Evolutionary conservation across 441 rosid species (phyloP).

Genomic region (Pelargonium cotyledonis): DNA sequence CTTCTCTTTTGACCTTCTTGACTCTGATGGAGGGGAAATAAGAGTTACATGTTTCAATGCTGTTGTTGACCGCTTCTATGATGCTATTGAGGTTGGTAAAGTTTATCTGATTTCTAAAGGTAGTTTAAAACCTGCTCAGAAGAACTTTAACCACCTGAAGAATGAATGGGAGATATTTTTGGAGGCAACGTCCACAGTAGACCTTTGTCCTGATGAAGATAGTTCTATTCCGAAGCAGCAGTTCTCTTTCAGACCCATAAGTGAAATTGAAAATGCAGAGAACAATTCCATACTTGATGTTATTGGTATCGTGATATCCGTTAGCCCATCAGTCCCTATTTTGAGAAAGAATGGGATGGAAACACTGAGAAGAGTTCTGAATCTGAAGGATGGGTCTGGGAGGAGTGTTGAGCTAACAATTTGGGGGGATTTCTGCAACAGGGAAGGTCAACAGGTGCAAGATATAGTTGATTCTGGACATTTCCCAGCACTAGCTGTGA

Average conservation of each 20-base stretch:
- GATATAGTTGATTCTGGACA: constrained; percentile 54
- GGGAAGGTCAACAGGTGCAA: constrained; percentile 69
- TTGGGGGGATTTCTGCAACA: constrained; percentile 82
- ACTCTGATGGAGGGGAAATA: constrained; percentile 81
- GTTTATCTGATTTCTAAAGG: constrained; percentile 83
- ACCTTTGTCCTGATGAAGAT: constrained; percentile 68
- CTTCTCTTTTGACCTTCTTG: constrained; percentile 78
- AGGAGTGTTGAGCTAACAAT: constrained; percentile 64
- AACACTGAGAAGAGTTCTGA: constrained; percentile 70
- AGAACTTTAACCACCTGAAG: constrained; percentile 74
- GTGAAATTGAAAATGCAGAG: constrained; percentile 63
- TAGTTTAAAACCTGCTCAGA: constrained; percentile 71
- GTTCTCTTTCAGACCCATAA: constrained; percentile 60
- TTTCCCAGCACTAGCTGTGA: constrained; percentile 67
- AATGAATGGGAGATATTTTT: constrained; percentile 75
- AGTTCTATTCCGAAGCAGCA: constrained; percentile 69
- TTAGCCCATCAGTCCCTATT: constrained; percentile 62
- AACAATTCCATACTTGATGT: constrained; percentile 62
- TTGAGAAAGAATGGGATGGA: constrained; percentile 86
- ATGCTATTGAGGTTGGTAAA: constrained; percentile 59
- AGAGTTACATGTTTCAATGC: constrained; percentile 76
- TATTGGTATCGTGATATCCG: constrained; percentile 58
- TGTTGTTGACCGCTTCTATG: constrained; percentile 64
- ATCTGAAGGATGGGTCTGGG: constrained; percentile 67
- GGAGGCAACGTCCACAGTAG: constrained; percentile 64